Percentiles rank a stretch among this genome's conserved stretches.
phyloP scores from a whole-genome alignment of 108 stramenopile genomes.

The Skeletonema marinoi region DNA sequence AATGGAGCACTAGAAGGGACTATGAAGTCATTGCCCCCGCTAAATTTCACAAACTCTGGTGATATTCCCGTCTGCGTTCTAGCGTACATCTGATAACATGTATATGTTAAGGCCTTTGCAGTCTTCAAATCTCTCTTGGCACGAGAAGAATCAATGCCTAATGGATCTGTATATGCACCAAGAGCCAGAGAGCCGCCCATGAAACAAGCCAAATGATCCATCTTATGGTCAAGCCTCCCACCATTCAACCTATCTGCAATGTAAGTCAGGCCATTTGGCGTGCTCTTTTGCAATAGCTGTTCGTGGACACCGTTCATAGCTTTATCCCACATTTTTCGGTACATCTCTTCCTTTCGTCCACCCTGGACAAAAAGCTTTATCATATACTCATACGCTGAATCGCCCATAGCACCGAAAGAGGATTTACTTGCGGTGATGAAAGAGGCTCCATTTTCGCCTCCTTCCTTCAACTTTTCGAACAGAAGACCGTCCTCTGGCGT shows the following conservation, averaged over 20 bases:
- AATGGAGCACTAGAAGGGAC: constrained; percentile 63
- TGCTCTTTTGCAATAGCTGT: constrained; percentile 67
- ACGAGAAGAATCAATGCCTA: constrained; percentile 57
- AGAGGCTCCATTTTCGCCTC: constrained; percentile 32
- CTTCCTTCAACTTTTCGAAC: constrained; percentile 37
- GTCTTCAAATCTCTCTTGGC: constrained; percentile 86
- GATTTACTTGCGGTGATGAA: constrained; percentile 57
- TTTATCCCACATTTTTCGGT: constrained; percentile 88
- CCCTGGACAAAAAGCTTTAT: constrained; percentile 94
- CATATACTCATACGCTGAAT: constrained; percentile 95
- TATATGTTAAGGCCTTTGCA: constrained; percentile 87
- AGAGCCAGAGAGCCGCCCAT: constrained; percentile 92
- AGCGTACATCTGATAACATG: constrained; percentile 95
- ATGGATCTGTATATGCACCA: constrained; percentile 88
- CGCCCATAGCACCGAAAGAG: constrained; percentile 79
- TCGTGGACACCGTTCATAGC: constrained; percentile 87
- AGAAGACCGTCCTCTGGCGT: constrained; percentile 61
- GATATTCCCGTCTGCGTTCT: constrained; percentile 87
- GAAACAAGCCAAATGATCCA: constrained; percentile 96
- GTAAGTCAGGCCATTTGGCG: constrained; percentile 77
- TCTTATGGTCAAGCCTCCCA: constrained; percentile 65
- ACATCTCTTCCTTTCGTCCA: constrained; percentile 70
- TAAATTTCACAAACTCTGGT: constrained; percentile 81
- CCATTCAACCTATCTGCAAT: constrained; percentile 70
- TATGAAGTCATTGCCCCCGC: constrained; percentile 66